Evolutionary conservation across 208 protist genomes (phyloP).

Genomic region (Strigomonas culicis): DNA sequence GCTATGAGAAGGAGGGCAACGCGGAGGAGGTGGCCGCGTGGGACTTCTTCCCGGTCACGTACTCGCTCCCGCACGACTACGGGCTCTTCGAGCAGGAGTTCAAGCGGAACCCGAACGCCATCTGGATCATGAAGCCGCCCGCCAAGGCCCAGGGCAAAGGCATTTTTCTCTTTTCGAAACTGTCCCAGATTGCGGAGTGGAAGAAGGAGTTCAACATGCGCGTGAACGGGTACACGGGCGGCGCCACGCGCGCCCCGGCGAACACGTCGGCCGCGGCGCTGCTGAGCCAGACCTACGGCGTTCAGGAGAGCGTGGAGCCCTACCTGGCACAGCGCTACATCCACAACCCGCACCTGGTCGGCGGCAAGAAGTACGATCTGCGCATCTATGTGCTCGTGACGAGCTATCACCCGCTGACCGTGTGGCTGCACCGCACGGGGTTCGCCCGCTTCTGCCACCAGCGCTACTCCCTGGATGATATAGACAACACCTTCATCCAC

Average conservation of each 20-base stretch:
- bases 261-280: not conserved
- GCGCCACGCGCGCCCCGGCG: constrained; percentile 4
- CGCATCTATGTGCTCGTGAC: constrained; percentile 92
- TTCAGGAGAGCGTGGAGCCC: constrained; percentile 62
- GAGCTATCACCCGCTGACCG: constrained; percentile 76
- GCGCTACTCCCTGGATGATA: constrained; percentile 88
- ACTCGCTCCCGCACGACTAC: constrained; percentile 94
- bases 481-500: constrained; percentile 94
- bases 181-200: constrained; percentile 94
- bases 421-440: constrained; percentile 91
- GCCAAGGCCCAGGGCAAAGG: constrained; percentile 95
- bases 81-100: constrained; percentile 94
- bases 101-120: constrained; percentile 77
- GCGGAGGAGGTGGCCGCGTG: constrained; percentile 80
- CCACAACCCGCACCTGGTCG: constrained; percentile 86
- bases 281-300: constrained; percentile 22
- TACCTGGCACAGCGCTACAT: constrained; percentile 91
- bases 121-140: constrained; percentile 98
- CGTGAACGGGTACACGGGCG: constrained; percentile 16
- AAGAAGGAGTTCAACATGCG: constrained; percentile 81
- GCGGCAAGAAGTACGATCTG: constrained; percentile 94
- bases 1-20: constrained; percentile 82
- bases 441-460: constrained; percentile 92
- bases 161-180: constrained; percentile 97
- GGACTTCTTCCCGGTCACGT: constrained; percentile 95